These are phyloP conservation scores for Vanilla planifolia DNA, from an alignment of 106 monocot genomes.

Conservation along the genomic window DNA sequence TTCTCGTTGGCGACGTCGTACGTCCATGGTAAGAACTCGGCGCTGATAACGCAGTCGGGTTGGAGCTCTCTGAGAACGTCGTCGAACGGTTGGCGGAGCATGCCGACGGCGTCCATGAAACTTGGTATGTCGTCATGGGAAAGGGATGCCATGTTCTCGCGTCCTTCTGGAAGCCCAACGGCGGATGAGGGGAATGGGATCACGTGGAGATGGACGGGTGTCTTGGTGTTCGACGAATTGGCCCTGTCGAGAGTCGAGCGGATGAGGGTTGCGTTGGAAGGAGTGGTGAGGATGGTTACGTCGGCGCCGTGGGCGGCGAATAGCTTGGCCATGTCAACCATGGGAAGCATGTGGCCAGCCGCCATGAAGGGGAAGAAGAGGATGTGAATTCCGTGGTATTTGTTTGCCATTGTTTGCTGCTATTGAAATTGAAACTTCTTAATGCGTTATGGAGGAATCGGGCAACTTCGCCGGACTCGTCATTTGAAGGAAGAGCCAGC, in stretches of 20 bases:
- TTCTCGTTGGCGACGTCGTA: conserved; percentile 12
- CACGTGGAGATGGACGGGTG: conserved; percentile 8
- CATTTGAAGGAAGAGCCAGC: too few relatives aligned
- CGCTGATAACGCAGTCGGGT: conserved; percentile 32
- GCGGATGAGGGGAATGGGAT: conserved; percentile 30
- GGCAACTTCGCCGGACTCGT: too few relatives aligned
- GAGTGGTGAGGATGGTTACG: conserved; percentile 35
- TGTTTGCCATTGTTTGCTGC: background rate
- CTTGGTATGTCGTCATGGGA: background rate
- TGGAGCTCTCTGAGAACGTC: background rate
- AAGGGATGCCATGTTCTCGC: conserved; percentile 12
- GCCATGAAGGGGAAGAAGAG: conserved; percentile 48
- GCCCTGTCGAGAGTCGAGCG: conserved; percentile 4
- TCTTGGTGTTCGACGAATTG: background rate
- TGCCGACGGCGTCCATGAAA: background rate
- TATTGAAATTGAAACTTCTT: too few relatives aligned
- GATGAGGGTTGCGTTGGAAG: conserved; percentile 26
- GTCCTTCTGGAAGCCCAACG: conserved; percentile 9
- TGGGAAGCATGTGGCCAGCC: conserved; percentile 43
- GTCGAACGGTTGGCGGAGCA: conserved; percentile 17
- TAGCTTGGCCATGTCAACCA: conserved; percentile 31
- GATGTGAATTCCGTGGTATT: conserved; percentile 14
- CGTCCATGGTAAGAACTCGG: conserved; percentile 31
- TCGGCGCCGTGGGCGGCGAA: conserved; percentile 24
- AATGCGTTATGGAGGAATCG: too few relatives aligned